These are phyloP conservation scores for Huntiella omanensis DNA, from an alignment of 2,329 filamentous ascomycete genomes.

Conservation along the genomic window DNA sequence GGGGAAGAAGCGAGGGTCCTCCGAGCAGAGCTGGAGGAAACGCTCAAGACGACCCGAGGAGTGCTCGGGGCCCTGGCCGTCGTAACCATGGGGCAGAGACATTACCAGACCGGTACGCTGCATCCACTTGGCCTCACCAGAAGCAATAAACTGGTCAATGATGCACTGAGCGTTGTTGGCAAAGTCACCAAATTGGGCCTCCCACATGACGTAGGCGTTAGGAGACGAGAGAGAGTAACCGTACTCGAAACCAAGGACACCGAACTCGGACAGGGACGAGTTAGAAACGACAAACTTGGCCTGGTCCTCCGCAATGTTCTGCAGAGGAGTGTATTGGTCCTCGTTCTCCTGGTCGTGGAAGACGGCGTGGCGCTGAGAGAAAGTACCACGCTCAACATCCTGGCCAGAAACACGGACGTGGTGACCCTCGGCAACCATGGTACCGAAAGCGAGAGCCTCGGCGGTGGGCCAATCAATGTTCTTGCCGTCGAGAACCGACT, in stretches of 20 bases:
- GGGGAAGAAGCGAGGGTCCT: conserved; percentile 89
- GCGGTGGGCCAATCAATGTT: conserved; percentile 96
- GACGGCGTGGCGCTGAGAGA: conserved; percentile 93
- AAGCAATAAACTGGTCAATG: conserved; percentile 96
- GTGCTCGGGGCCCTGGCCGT: conserved; percentile 95
- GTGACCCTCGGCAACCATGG: conserved; percentile 79
- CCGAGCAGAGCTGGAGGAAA: conserved; percentile 92
- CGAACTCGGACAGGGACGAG: conserved; percentile 59
- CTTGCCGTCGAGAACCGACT: conserved; percentile 79
- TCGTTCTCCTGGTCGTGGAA: conserved; percentile 96
- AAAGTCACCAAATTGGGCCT: conserved; percentile 98
- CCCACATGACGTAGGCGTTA: conserved; percentile 97
- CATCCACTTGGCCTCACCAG: conserved; percentile 96
- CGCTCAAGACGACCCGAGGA: conserved; percentile 94
- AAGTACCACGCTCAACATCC: conserved; percentile 98
- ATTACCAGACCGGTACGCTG: conserved; percentile 93
- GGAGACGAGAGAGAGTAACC: conserved; percentile 95
- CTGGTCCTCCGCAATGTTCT: conserved; percentile 77
- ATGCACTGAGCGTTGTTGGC: conserved; percentile 99
- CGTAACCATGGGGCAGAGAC: conserved; percentile 92
- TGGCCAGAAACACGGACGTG: conserved; percentile 96
- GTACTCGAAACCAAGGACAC: conserved; percentile 87
- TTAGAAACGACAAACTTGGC: conserved; percentile 94
- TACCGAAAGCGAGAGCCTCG: conserved; percentile 86
- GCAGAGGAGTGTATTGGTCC: conserved; percentile 77